Percentiles rank a stretch among this genome's conserved stretches.
These are phyloP conservation scores for Apiotrichum siamense DNA, from an alignment of 1,284 basidiomycete genomes.

Conservation along the genomic window DNA sequence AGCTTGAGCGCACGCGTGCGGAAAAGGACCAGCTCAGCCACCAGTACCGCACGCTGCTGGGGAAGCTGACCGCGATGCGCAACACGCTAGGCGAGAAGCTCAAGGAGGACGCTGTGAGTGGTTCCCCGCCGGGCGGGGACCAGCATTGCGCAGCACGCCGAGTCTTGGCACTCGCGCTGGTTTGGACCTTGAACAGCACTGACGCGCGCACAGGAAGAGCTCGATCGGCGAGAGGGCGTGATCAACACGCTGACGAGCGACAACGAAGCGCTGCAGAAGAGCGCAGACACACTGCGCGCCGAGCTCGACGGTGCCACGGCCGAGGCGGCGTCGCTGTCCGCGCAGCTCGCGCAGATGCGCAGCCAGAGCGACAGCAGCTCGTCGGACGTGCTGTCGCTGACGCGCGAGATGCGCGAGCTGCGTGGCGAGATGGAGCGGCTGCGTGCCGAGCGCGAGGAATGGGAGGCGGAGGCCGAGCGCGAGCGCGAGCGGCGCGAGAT, in stretches of 20 bases:
- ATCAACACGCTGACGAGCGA: conserved; percentile 68
- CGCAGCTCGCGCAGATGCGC: conserved; percentile 58
- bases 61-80: conserved; percentile 87
- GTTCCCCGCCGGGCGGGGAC: neutral
- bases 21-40: conserved; percentile 79
- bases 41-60: conserved; percentile 79
- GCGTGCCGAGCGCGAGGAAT: conserved; percentile 78
- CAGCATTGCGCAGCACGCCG: neutral
- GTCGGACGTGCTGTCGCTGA: conserved; percentile 66
- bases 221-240: conserved; percentile 78
- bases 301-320: conserved; percentile 69
- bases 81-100: conserved; percentile 91
- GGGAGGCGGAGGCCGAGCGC: conserved; percentile 69
- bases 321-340: conserved; percentile 63
- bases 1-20: conserved; percentile 50
- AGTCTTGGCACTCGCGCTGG: too few species aligned
- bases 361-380: conserved; percentile 51
- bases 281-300: conserved; percentile 66
- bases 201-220: conserved; percentile 70
- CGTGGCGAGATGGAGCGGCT: conserved; percentile 76
- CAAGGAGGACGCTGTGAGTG: conserved; percentile 80
- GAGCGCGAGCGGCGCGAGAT: conserved; percentile 70
- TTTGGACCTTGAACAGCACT: too few species aligned
- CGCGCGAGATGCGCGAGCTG: conserved; percentile 70
- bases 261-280: conserved; percentile 63